phyloP scores from a whole-genome alignment of 1,139 yeast species.

The Saccharomyces pastorianus region DNA sequence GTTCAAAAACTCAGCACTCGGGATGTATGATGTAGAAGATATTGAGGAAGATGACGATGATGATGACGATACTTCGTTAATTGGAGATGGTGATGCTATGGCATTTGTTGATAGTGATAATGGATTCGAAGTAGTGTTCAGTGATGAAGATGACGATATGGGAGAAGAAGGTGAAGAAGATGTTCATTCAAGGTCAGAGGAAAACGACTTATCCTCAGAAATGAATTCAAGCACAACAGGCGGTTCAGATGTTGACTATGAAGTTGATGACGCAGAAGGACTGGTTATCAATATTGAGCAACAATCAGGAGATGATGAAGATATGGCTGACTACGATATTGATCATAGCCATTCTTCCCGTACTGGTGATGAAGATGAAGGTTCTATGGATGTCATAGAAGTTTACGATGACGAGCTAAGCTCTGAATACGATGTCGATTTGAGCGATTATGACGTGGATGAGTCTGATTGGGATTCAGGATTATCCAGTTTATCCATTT shows the following conservation, averaged over 20 bases:
- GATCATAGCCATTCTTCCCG: conserved; percentile 12
- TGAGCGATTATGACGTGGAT: conserved; percentile 33
- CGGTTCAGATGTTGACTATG: conserved; percentile 19
- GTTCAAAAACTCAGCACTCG: conserved; percentile 79
- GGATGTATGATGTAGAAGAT: conserved; percentile 85
- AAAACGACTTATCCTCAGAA: not conserved
- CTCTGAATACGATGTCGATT: conserved; percentile 27
- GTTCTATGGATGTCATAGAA: conserved; percentile 30
- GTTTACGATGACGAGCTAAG: conserved; percentile 33
- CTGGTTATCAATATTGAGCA: conserved; percentile 8
- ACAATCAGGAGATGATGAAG: conserved; percentile 1
- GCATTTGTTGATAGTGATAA: conserved; percentile 35
- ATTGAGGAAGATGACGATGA: conserved; percentile 49
- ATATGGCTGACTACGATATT: not conserved
- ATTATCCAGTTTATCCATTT: conserved; percentile 27
- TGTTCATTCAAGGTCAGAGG: conserved; percentile 9
- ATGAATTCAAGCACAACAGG: conserved; percentile 5
- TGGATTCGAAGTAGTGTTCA: conserved; percentile 37
- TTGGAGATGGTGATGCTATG: conserved; percentile 34
- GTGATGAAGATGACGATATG: conserved; percentile 32
- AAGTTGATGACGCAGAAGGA: conserved; percentile 16
- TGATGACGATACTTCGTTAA: conserved; percentile 32
- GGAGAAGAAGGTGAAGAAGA: conserved; percentile 22
- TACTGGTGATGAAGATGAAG: conserved; percentile 21
- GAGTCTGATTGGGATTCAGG: conserved; percentile 33